A percentile compares a stretch with the other conserved stretches of the same genome.
Conservation (phyloP, 306 rosid genomes). For the Sicyos baderoa region DNA sequence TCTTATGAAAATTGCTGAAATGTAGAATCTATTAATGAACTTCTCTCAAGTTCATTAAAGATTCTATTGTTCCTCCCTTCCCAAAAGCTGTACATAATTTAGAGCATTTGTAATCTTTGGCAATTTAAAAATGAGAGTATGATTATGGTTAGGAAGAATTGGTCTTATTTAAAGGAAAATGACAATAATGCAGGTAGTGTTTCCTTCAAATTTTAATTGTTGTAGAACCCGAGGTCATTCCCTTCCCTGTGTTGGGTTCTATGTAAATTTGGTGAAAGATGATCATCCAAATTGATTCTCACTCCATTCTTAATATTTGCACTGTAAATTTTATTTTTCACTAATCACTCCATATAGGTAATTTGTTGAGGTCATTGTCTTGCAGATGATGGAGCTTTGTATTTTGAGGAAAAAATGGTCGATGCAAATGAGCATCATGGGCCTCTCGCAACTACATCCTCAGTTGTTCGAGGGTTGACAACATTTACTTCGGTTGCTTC, state of each 20-base stretch:
- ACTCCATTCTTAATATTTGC: conserved; percentile 3
- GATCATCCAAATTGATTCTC: not conserved
- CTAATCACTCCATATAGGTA: conserved; percentile 9
- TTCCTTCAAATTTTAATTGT: not conserved
- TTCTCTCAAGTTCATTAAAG: not conserved
- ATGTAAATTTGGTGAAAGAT: not conserved
- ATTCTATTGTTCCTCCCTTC: not conserved
- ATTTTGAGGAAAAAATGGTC: conserved; percentile 77
- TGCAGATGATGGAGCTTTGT: conserved; percentile 82
- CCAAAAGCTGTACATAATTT: not conserved
- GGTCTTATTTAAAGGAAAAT: not conserved
- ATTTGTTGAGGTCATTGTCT: conserved; percentile 18
- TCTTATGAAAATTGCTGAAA: too few species aligned
- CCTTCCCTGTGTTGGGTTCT: not conserved
- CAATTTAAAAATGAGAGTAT: not conserved
- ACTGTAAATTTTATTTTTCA: not conserved
- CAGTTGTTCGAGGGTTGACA: conserved; percentile 81
- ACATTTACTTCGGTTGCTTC: conserved; percentile 59
- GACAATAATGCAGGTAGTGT: not conserved
- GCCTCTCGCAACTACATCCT: conserved; percentile 79
- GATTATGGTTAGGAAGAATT: not conserved
- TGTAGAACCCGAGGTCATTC: not conserved
- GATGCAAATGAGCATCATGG: conserved; percentile 55
- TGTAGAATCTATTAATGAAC: too few species aligned
- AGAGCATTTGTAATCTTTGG: not conserved